Evolutionary conservation across 1,284 basidiomycete species (phyloP).

Genomic region (Fomitiporia mediterranea): DNA sequence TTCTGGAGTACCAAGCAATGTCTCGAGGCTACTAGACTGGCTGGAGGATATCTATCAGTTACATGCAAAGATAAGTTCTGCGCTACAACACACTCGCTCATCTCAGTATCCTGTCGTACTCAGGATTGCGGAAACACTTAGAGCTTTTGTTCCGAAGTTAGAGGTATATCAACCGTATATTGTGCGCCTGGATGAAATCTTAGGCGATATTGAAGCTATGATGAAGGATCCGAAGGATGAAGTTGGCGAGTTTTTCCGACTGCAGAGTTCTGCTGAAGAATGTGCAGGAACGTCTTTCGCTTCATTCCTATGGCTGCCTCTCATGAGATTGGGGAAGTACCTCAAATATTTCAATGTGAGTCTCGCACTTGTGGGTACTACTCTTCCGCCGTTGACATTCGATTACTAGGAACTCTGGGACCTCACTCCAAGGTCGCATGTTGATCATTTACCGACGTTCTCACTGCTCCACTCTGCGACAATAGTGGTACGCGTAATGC

Average conservation of each 20-base stretch:
- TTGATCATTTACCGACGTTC: conserved; percentile 62
- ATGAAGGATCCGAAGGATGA: conserved; percentile 53
- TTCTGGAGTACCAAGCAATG: conserved; percentile 63
- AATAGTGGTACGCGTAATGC: conserved; percentile 66
- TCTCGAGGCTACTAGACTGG: conserved; percentile 76
- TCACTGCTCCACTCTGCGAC: conserved; percentile 65
- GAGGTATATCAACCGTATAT: conserved; percentile 86
- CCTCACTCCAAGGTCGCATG: conserved; percentile 62
- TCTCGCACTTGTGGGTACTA: not conserved
- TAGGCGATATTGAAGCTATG: conserved; percentile 49
- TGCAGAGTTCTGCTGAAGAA: conserved; percentile 57
- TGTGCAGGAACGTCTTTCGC: conserved; percentile 61
- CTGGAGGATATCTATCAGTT: conserved; percentile 79
- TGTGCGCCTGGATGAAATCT: conserved; percentile 61
- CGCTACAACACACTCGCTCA: conserved; percentile 43
- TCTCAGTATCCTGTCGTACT: conserved; percentile 43
- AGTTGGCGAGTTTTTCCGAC: conserved; percentile 79
- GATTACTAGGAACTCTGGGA: conserved; percentile 52
- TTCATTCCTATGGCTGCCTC: conserved; percentile 69
- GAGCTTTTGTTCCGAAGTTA: conserved; percentile 56
- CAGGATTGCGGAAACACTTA: conserved; percentile 53
- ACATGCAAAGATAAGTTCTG: conserved; percentile 57
- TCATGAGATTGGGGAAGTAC: conserved; percentile 69
- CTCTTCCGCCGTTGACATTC: conserved; percentile 18
- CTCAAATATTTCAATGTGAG: conserved; percentile 71